phyloP scores from a whole-genome alignment of 2,329 filamentous ascomycete species.

The Cladosporium colombiae region DNA sequence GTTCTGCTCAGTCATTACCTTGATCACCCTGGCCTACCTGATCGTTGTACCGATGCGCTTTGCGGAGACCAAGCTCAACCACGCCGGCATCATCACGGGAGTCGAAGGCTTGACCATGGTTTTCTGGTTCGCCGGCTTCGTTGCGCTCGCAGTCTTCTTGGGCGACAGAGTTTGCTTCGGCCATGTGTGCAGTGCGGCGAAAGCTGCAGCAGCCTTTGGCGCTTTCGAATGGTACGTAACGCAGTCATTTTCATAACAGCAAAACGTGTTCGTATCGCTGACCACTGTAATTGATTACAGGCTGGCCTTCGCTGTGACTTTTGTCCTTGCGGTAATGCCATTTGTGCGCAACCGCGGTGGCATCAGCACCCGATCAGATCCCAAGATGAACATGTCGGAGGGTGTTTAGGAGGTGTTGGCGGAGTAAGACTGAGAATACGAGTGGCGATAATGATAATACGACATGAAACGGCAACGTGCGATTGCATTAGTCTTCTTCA shows the following conservation, averaged over 20 bases:
- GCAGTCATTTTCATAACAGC: not conserved
- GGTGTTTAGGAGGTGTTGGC: conserved; percentile 35
- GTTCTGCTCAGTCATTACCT: conserved; percentile 75
- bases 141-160: conserved; percentile 70
- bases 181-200: conserved; percentile 59
- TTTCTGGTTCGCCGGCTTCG: conserved; percentile 88
- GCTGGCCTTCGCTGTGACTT: conserved; percentile 55
- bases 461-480: conserved; percentile 6
- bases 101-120: conserved; percentile 74
- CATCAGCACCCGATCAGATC: conserved; percentile 23
- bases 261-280: not conserved
- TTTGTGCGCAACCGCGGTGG: conserved; percentile 45
- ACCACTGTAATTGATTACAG: conserved; percentile 34
- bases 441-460: conserved; percentile 4
- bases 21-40: conserved; percentile 70
- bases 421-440: not conserved
- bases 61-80: conserved; percentile 51
- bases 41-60: conserved; percentile 58
- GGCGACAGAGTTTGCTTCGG: conserved; percentile 58
- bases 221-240: conserved; percentile 61
- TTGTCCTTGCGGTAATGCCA: conserved; percentile 50
- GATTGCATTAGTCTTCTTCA: conserved; percentile 4
- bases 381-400: conserved; percentile 42
- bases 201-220: conserved; percentile 66
- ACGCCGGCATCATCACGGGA: conserved; percentile 65